Evolutionary conservation across 1,139 yeast species (phyloP).

Genomic region (Suhomyces anneliseae): DNA sequence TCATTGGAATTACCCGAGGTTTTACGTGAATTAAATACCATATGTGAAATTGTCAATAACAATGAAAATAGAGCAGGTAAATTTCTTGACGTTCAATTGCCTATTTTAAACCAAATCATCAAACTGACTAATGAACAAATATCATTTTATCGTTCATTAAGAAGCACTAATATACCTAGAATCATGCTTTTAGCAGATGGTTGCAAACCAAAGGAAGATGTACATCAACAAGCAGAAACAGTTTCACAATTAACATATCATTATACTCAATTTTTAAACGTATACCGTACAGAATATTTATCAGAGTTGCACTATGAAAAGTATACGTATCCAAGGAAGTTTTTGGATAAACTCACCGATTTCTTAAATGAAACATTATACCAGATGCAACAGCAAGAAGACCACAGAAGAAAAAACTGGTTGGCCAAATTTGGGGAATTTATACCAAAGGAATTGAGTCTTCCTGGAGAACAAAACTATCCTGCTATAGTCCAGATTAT

Average conservation of each 20-base stretch:
- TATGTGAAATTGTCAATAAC: conserved; percentile 38
- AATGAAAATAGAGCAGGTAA: conserved; percentile 37
- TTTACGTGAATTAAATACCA: conserved; percentile 23
- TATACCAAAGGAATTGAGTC: conserved; percentile 41
- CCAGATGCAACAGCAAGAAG: conserved; percentile 36
- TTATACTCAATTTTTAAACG: conserved; percentile 35
- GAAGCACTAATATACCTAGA: conserved; percentile 26
- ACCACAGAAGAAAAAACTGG: conserved; percentile 39
- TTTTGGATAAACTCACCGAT: conserved; percentile 30
- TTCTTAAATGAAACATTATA: conserved; percentile 38
- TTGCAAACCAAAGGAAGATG: conserved; percentile 19
- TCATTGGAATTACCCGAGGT: conserved; percentile 29
- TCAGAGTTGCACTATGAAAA: conserved; percentile 43
- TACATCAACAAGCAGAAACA: conserved; percentile 27
- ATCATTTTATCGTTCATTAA: conserved; percentile 23
- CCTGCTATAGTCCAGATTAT: conserved; percentile 44
- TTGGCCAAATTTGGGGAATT: conserved; percentile 41
- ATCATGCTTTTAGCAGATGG: conserved; percentile 23
- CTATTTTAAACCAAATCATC: conserved; percentile 19
- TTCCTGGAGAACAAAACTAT: conserved; percentile 42
- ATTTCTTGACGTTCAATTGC: conserved; percentile 18
- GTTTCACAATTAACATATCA: conserved; percentile 36
- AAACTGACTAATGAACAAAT: conserved; percentile 17
- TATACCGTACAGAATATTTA: conserved; percentile 40
- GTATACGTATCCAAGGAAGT: conserved; percentile 41